Evolutionary conservation across 2,329 filamentous ascomycete species (phyloP), one percentile per base, ranked within the genome.

Genomic region (Penicillium sp.): DNA sequence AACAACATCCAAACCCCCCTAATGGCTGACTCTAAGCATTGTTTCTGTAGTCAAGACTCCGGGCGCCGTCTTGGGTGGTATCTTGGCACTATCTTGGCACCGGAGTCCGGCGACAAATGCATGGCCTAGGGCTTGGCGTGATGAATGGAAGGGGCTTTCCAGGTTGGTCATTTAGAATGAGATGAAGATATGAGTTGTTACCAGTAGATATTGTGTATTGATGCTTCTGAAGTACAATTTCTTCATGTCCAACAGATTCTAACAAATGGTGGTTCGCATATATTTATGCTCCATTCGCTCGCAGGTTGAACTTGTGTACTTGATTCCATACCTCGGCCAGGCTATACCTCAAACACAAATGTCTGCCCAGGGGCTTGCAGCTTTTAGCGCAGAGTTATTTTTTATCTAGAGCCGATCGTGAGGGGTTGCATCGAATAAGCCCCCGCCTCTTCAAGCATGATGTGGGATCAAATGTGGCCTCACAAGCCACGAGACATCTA

Each of bases 51-150:
- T 55, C 46, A 59, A 53, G 53, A 51, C 41, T 54, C 40, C 15
- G 23, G 23, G 45, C 29, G 47, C 54, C 54, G 55, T 64, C 64
- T 64, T 63, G 52, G 63, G 62, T 64, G 19, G 60, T 62, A 65
- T 62, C 56, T 64, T 64, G 63, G 62, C 62, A 21, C 47, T 62
- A 61, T 58, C 56, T 64, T 64, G 62, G 62, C 62, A 23, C 52
- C 62, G 62, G 63, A 64, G 56, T 65, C 63, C 63, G 61, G 49
- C n/a, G 48, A 43, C 17, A 42, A 47, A 50, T 45, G 31, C 57
- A 59, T 52, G 43, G 46, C 56, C 45, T 19, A 45, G 50, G 51
- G 47, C 58, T 65, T 64, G 63, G 61, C 59, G 48, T 37, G 33
- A 33, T 51, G 33, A 21, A 41, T 13, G 42, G 31, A 31, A 23